Evolutionary conservation across 306 rosid species (phyloP).

Genomic region (Pueraria montana): DNA sequence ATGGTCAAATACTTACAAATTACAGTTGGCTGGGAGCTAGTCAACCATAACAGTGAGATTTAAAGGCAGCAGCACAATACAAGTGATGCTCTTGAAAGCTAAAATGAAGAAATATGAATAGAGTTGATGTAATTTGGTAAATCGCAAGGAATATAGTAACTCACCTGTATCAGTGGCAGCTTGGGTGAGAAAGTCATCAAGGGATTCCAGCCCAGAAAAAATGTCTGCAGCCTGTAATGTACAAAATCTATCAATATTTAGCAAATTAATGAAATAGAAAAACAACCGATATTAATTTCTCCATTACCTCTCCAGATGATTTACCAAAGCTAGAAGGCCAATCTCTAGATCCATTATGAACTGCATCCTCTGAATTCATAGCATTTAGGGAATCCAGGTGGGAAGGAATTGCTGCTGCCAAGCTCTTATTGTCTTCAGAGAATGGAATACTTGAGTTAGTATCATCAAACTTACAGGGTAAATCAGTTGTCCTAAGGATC

Average conservation of each 20-base stretch:
- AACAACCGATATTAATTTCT: not conserved
- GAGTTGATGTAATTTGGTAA: constrained; percentile 28
- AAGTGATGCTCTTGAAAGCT: constrained; percentile 11
- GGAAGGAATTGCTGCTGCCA: constrained; percentile 50
- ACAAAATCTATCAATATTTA: constrained; percentile 32
- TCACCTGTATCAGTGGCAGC: constrained; percentile 55
- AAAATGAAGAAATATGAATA: not conserved
- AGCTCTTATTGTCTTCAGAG: constrained; percentile 35
- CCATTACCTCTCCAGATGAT: constrained; percentile 64
- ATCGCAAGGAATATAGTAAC: constrained; percentile 24
- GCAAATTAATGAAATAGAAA: constrained; percentile 26
- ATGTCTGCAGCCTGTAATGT: constrained; percentile 68
- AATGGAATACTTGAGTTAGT: constrained; percentile 43
- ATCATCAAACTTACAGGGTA: not conserved
- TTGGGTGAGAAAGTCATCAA: constrained; percentile 64
- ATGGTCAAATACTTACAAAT: constrained; percentile 34
- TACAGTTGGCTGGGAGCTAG: constrained; percentile 21
- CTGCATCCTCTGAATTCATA: constrained; percentile 47
- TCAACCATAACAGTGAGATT: constrained; percentile 28
- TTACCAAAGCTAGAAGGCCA: constrained; percentile 58
- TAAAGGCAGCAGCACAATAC: constrained; percentile 20
- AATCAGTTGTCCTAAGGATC: too few relatives aligned
- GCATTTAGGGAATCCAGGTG: constrained; percentile 47
- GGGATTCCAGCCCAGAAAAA: constrained; percentile 66
- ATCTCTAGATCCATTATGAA: constrained; percentile 52